Base-by-base conservation (phyloP, 2,329 filamentous ascomycete genomes). In the Colletotrichum sidae region DNA sequence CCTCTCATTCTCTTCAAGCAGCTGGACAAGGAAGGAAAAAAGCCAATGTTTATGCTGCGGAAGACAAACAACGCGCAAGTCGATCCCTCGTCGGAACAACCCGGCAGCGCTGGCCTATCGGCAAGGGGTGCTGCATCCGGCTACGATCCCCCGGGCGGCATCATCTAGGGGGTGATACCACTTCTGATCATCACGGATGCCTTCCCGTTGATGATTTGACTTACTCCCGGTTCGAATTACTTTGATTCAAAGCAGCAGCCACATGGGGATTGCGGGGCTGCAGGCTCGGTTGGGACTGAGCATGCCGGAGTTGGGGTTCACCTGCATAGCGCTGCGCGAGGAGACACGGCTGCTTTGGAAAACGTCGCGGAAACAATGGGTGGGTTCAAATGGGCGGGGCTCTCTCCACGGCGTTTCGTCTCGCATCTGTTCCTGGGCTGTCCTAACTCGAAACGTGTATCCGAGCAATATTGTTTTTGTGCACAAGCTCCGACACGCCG, bases 1-100 rank as follows among this genome's bases (percentile, higher is more conserved):
- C 96, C 96, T 9, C 82, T 99, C 64, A 96, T 97, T 68, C 80
- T 99, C 68, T 99, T 99, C 81, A 99, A 99, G 80, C 94, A 98
- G 76, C 83, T 99, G 61, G 94, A 98, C 75, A 94, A 94, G 77
- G 96, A 98, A 81, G 96, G 96, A 51, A 92, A 96, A 80, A 99
- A 98, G 77, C 96, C 96, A 25, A 98, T 98, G 96, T 99, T 99
- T 75, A 99, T 99, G 96, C 82, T 99, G 61, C 84, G 96, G 62
- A 89, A 89, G 77, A 89, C 86, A 39, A 87, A 85, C 52, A 84
- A 82, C 44, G 84, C 84, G 9, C 80, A 80, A 55, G 79, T 79
- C 33, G 86, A 88, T 55, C 63, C 72, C 9, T 70, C 72, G 2
- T 74, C 69, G 13, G 84, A 85, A 49, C 78, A 80, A 1, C 84